Evolutionary conservation across 2,329 filamentous ascomycete genomes (phyloP), one percentile per base, ranked within the genome.

Genomic region (Apiospora koreana): DNA sequence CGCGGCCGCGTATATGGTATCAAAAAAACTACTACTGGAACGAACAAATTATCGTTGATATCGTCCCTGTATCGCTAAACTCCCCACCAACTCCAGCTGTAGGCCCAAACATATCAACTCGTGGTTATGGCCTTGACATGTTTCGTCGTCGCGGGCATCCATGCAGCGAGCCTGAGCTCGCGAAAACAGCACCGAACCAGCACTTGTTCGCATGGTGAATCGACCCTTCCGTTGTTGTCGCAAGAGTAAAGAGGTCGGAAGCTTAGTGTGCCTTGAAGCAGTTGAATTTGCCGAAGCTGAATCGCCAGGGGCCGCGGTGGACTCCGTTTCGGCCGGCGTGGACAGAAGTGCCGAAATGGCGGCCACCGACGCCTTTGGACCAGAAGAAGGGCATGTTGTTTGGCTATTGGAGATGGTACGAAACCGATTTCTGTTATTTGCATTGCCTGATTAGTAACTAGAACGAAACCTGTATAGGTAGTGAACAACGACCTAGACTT

Each of bases 261-360:
- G 54, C 42, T 75, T 69, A 78, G 64, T 72, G 74, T 69, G 69
- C 72, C 72, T 80, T 84, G 81, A 88, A 88, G 79, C 86, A 88
- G 80, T 81, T 85, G 76, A 86, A 86, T 62, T 79, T 82, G 71
- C 85, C 83, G 54, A 86, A 78, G 67, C 83, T 83, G 76, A 87
- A 84, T 58, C 86, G 80, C 84, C 85, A 87, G 3, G 85, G 84
- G 2, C 86, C 86, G 14, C 84, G 82, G 67, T 81, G 83, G 9
- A 87, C 78, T 64, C 86, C 86, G 72, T 85, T 78, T 14, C 80
- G 81, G 75, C 84, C 81, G 25, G 83, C 83, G 43, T 81, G 79
- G 68, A 88, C 78, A 75, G 79, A 86, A 43, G 86, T 87, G 72
- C 86, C 86, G 73, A 87, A 83, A 74, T 85, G 85, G 43, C 82